phyloP scores from a whole-genome alignment of 768 basidiomycete genomes.

The Hygrocybe coccinea region DNA sequence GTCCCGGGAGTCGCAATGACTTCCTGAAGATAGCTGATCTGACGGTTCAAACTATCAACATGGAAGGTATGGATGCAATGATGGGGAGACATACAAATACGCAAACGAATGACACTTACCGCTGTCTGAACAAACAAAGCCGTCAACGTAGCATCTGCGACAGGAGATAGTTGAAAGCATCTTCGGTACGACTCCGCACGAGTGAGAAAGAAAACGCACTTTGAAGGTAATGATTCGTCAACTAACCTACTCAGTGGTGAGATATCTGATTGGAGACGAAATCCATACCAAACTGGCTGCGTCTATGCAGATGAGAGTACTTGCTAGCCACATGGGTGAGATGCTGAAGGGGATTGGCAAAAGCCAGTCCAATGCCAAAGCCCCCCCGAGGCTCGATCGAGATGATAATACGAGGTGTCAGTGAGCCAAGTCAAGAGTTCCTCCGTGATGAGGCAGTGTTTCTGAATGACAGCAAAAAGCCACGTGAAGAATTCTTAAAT shows the following conservation, averaged over 20 bases:
- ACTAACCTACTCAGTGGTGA: slow-evolving; percentile 4
- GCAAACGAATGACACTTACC: slow-evolving; percentile 19
- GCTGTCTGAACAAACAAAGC: slow-evolving; percentile 36
- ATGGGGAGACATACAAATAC: not conserved
- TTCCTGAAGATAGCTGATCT: slow-evolving; percentile 43
- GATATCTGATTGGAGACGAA: not conserved
- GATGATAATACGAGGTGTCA: slow-evolving; percentile 34
- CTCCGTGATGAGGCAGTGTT: slow-evolving; percentile 43
- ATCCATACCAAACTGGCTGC: slow-evolving; percentile 30
- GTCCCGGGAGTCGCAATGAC: slow-evolving; percentile 49
- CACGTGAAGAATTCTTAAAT: no score
- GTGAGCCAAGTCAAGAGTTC: slow-evolving; percentile 46
- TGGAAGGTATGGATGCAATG: no score
- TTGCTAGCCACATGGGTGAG: not conserved
- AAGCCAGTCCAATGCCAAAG: slow-evolving; percentile 49
- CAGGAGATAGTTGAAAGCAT: slow-evolving; percentile 1
- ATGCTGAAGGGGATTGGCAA: slow-evolving; percentile 24
- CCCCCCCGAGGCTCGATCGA: slow-evolving; percentile 39
- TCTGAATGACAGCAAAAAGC: no score
- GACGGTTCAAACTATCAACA: not conserved
- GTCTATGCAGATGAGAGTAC: slow-evolving; percentile 17
- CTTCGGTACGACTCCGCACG: not conserved
- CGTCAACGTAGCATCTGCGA: slow-evolving; percentile 31
- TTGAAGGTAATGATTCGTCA: slow-evolving; percentile 32
- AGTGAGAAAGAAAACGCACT: slow-evolving; percentile 14